Evolutionary conservation across 2,329 filamentous ascomycete species (phyloP).

Genomic region (Mollisia scopiformis): DNA sequence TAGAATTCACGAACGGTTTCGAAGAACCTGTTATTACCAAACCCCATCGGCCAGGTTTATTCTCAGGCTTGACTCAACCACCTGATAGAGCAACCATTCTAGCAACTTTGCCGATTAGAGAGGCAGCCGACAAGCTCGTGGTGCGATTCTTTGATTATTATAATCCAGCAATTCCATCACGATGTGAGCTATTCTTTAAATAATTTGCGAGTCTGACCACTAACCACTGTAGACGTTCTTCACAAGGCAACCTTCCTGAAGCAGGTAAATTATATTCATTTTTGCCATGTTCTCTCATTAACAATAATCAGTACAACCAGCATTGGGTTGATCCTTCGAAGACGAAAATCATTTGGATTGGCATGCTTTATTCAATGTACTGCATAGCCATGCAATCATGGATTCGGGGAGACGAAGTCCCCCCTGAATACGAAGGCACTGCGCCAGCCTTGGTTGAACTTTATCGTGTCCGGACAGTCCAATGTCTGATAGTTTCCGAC

Average conservation of each 20-base stretch:
- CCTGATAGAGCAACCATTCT: slow-evolving; percentile 48
- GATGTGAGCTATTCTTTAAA: slow-evolving; percentile 6
- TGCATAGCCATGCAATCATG: slow-evolving; percentile 42
- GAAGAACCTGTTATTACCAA: slow-evolving; percentile 1
- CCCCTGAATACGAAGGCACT: slow-evolving; percentile 49
- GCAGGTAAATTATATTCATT: slow-evolving; percentile 36
- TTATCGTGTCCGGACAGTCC: slow-evolving; percentile 54
- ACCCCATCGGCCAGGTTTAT: slow-evolving; percentile 29
- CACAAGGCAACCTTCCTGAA: slow-evolving; percentile 54
- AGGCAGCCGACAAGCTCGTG: slow-evolving; percentile 51
- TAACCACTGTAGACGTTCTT: slow-evolving; percentile 46
- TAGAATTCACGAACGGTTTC: slow-evolving; percentile 38
- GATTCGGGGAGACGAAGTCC: slow-evolving; percentile 47
- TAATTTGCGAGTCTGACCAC: background rate
- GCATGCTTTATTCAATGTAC: slow-evolving; percentile 44
- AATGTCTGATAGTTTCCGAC: slow-evolving; percentile 52
- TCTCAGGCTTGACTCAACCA: slow-evolving; percentile 39
- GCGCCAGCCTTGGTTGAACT: slow-evolving; percentile 49
- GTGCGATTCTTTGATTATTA: slow-evolving; percentile 55
- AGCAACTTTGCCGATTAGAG: slow-evolving; percentile 48
- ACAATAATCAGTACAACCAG: slow-evolving; percentile 41
- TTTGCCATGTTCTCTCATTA: too few relatives aligned
- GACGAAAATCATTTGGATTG: slow-evolving; percentile 51
- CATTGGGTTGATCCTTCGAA: slow-evolving; percentile 49
- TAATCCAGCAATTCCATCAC: slow-evolving; percentile 53